Conservation (phyloP, 2,329 filamentous ascomycete species). For the Cordyceps cateniannulata region DNA sequence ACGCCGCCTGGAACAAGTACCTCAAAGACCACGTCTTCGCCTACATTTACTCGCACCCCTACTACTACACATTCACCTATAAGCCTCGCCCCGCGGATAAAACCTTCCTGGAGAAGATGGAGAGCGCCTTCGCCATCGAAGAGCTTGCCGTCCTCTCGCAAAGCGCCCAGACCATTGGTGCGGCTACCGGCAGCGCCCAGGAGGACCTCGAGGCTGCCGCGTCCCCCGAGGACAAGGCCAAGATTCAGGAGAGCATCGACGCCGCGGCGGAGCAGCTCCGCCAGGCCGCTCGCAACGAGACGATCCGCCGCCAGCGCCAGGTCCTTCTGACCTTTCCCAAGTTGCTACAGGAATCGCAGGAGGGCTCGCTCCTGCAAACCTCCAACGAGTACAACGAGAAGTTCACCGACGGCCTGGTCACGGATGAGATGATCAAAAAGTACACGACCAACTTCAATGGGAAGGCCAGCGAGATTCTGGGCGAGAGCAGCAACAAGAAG, state of each 20-base stretch:
- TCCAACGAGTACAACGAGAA: background rate
- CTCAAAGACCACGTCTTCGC: background rate
- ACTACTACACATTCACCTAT: background rate
- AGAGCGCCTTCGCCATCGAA: background rate
- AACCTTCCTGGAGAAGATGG: background rate
- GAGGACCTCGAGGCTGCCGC: background rate
- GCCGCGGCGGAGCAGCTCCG: background rate
- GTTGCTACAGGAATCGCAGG: background rate
- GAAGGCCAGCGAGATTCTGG: background rate
- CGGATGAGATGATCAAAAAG: background rate
- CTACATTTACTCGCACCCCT: background rate
- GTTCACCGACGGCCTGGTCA: background rate
- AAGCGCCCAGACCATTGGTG: slow-evolving; percentile 2
- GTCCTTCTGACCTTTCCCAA: background rate
- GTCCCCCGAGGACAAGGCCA: background rate
- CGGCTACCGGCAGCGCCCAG: background rate
- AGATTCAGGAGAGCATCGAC: background rate
- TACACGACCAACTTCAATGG: background rate
- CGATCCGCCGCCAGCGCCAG: background rate
- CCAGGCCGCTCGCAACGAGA: background rate
- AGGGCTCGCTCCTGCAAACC: background rate
- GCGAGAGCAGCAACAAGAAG: background rate
- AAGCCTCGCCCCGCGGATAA: background rate
- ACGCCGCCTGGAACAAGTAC: background rate
- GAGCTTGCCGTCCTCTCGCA: background rate